These are phyloP conservation scores for Geoglossum cookeanum DNA, from an alignment of 2,329 filamentous ascomycete genomes.

Conservation along the genomic window DNA sequence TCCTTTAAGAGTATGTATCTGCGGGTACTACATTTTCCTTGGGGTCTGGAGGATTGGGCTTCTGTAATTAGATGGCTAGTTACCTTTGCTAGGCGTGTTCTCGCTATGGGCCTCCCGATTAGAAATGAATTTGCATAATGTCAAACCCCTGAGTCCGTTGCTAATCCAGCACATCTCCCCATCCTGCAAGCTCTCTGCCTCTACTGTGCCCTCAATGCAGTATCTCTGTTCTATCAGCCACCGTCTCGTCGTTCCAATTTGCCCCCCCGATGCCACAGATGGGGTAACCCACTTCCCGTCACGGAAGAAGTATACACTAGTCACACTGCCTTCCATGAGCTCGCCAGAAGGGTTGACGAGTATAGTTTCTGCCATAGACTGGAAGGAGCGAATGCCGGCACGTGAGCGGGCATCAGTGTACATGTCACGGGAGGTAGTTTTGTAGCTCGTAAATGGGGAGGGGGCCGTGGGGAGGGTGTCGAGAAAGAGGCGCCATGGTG, in stretches of 20 bases:
- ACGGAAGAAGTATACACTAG: conserved; percentile 66
- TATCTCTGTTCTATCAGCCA: conserved; percentile 59
- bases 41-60: background rate
- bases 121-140: conserved; percentile 25
- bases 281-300: conserved; percentile 63
- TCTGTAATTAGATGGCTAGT: background rate
- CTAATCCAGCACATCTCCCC: conserved; percentile 77
- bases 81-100: background rate
- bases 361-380: conserved; percentile 50
- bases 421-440: conserved; percentile 55
- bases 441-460: conserved; percentile 59
- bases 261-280: conserved; percentile 55
- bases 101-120: background rate
- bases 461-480: conserved; percentile 32
- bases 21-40: background rate
- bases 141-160: conserved; percentile 70
- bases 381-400: conserved; percentile 29
- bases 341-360: conserved; percentile 45
- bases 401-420: conserved; percentile 54
- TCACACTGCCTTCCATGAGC: conserved; percentile 73
- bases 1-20: background rate
- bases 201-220: conserved; percentile 45
- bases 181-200: conserved; percentile 38
- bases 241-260: conserved; percentile 61
- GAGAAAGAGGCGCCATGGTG: conserved; percentile 30